Conservation (phyloP, 768 basidiomycete species). For the Leucogyrophana mollusca region DNA sequence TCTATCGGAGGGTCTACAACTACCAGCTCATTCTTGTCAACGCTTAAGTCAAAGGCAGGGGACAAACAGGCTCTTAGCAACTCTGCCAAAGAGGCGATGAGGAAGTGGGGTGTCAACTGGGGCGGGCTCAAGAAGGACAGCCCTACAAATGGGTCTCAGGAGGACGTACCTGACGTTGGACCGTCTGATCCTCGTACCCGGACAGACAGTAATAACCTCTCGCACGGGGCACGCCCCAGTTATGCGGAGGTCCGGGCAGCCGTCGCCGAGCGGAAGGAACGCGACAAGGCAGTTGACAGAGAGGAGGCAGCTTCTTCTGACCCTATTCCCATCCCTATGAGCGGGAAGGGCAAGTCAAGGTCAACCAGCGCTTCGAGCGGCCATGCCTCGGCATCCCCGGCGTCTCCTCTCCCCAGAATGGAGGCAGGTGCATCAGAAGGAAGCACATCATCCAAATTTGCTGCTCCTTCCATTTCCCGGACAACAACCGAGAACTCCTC, state of each 20-base stretch:
- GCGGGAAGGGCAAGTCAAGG: slow-evolving; percentile 21
- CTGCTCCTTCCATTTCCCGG: slow-evolving; percentile 35
- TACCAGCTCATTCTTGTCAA: slow-evolving; percentile 66
- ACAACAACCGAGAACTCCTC: slow-evolving; percentile 27
- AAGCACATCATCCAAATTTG: slow-evolving; percentile 20
- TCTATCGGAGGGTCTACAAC: slow-evolving; percentile 34
- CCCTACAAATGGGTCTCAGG: slow-evolving; percentile 26
- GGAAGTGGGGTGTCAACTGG: slow-evolving; percentile 91
- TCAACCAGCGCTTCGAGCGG: slow-evolving; percentile 25
- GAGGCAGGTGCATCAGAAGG: slow-evolving; percentile 18
- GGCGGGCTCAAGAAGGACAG: slow-evolving; percentile 58
- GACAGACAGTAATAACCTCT: slow-evolving; percentile 32
- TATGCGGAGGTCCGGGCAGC: slow-evolving; percentile 77
- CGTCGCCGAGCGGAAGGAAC: slow-evolving; percentile 64
- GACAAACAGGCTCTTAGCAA: slow-evolving; percentile 88
- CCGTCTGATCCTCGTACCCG: slow-evolving; percentile 34
- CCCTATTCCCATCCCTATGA: slow-evolving; percentile 34
- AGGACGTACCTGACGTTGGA: slow-evolving; percentile 44
- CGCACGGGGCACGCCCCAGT: slow-evolving; percentile 49
- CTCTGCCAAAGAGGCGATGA: slow-evolving; percentile 84
- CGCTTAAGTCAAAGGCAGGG: slow-evolving; percentile 69
- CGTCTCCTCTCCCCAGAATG: slow-evolving; percentile 14
- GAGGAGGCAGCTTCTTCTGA: slow-evolving; percentile 18
- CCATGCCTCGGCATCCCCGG: slow-evolving; percentile 23
- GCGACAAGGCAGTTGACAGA: slow-evolving; percentile 28